These are phyloP conservation scores for Xerocomus brunneocitrinus DNA, from an alignment of 768 basidiomycete species.

Conservation along the genomic window DNA sequence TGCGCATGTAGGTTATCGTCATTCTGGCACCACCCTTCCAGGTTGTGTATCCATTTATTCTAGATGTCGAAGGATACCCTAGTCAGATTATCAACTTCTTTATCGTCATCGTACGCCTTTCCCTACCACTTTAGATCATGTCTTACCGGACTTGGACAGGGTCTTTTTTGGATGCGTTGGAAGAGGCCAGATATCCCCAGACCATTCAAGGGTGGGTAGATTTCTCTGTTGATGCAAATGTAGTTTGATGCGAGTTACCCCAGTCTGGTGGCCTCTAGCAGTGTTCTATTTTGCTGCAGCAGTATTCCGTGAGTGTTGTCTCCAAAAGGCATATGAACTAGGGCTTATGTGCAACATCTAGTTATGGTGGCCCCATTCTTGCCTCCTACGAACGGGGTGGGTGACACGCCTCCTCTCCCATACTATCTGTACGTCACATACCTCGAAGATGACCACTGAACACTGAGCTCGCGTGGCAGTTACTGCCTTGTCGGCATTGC, in stretches of 20 bases:
- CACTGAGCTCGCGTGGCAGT: constrained; percentile 28
- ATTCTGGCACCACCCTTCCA: constrained; percentile 50
- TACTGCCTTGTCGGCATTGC: constrained; percentile 53
- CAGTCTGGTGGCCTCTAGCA: constrained; percentile 54
- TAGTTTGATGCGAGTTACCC: constrained; percentile 1
- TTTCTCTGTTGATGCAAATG: not conserved
- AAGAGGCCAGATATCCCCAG: constrained; percentile 42
- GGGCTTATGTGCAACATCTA: constrained; percentile 5
- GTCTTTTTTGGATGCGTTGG: constrained; percentile 55
- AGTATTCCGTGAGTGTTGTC: constrained; percentile 41
- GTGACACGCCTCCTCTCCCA: constrained; percentile 57
- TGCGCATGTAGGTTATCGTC: constrained; percentile 39
- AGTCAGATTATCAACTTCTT: constrained; percentile 53
- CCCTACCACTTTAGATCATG: constrained; percentile 26
- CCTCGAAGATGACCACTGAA: constrained; percentile 32
- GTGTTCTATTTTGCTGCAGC: constrained; percentile 51
- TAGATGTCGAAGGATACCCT: constrained; percentile 50
- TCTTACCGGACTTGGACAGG: constrained; percentile 27
- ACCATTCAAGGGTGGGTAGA: constrained; percentile 47
- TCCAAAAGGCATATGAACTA: too few species aligned
- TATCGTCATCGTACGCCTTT: constrained; percentile 44
- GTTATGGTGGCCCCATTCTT: constrained; percentile 56
- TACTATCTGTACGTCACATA: constrained; percentile 43
- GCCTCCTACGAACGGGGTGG: constrained; percentile 47
- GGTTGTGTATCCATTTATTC: constrained; percentile 57